A percentile compares a stretch with the other conserved stretches of the same genome.
phyloP scores from a whole-genome alignment of 352 stramenopile genomes.

The Pythium volutum region DNA sequence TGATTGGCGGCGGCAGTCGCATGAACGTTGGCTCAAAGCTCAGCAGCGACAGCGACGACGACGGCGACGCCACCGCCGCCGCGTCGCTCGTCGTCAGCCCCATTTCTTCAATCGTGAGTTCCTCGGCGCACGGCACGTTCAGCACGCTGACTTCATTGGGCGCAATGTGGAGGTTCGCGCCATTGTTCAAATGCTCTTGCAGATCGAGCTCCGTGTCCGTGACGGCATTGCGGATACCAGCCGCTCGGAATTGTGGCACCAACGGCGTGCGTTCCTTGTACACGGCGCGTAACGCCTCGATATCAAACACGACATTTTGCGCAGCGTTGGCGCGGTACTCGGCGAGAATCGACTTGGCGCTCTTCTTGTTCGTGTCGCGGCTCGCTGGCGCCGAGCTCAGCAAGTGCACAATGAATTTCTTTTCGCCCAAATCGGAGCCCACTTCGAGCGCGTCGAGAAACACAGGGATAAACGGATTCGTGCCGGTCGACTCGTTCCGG shows the following conservation, averaged over 20 bases:
- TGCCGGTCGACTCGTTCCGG: constrained; percentile 64
- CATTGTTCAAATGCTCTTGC: constrained; percentile 82
- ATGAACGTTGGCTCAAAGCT: constrained; percentile 90
- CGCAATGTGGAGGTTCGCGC: constrained; percentile 58
- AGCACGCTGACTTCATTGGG: constrained; percentile 71
- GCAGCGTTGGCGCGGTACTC: constrained; percentile 59
- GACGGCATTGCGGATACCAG: constrained; percentile 77
- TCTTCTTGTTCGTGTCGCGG: constrained; percentile 75
- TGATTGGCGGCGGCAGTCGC: constrained; percentile 75
- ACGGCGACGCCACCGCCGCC: constrained; percentile 19
- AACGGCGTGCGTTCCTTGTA: constrained; percentile 77
- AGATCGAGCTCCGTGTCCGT: constrained; percentile 79
- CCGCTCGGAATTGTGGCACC: constrained; percentile 73
- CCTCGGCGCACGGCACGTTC: constrained; percentile 67
- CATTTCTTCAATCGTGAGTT: constrained; percentile 74
- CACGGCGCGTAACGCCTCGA: constrained; percentile 54
- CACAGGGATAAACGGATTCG: constrained; percentile 87
- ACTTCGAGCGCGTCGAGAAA: constrained; percentile 84
- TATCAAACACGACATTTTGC: constrained; percentile 50
- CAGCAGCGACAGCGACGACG: constrained; percentile 71
- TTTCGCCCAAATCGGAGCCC: constrained; percentile 64
- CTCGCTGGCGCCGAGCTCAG: constrained; percentile 40
- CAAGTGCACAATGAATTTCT: constrained; percentile 75
- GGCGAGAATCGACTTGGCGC: constrained; percentile 62
- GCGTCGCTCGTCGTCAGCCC: constrained; percentile 46